A percentile compares a stretch with the other conserved stretches of the same genome.
phyloP scores from a whole-genome alignment of 495 filamentous ascomycete species.

The Alectoria sarmentosa region DNA sequence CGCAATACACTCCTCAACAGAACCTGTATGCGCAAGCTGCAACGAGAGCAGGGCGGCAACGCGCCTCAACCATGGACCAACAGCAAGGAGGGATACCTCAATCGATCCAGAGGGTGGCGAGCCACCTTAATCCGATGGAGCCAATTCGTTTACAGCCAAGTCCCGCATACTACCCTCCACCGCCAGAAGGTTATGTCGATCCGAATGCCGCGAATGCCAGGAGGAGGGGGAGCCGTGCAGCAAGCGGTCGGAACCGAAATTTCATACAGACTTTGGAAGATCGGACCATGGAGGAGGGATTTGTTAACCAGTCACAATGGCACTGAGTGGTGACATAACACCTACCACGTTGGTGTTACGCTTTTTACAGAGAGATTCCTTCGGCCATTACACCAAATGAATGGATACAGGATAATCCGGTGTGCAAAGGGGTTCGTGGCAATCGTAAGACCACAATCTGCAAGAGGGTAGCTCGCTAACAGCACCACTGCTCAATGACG shows the following conservation, averaged over 20 bases:
- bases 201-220: constrained; percentile 51
- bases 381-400: background rate
- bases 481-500: background rate
- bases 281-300: constrained; percentile 83
- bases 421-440: background rate
- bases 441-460: constrained; percentile 9
- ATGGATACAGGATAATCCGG: background rate
- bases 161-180: constrained; percentile 95
- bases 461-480: background rate
- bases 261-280: constrained; percentile 94
- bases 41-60: constrained; percentile 72
- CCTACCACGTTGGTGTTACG: background rate
- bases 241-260: constrained; percentile 64
- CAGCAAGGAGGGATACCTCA: constrained; percentile 86
- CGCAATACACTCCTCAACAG: constrained; percentile 59
- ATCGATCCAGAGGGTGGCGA: constrained; percentile 91
- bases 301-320: constrained; percentile 58
- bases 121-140: constrained; percentile 89
- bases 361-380: background rate
- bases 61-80: constrained; percentile 93
- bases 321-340: constrained; percentile 36
- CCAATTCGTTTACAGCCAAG: constrained; percentile 93
- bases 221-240: constrained; percentile 69
- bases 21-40: constrained; percentile 85
- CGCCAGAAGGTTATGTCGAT: constrained; percentile 75